Evolutionary conservation across 768 basidiomycete species (phyloP), one percentile per base, ranked within the genome.

Genomic region (Rhizopogon vinicolor): DNA sequence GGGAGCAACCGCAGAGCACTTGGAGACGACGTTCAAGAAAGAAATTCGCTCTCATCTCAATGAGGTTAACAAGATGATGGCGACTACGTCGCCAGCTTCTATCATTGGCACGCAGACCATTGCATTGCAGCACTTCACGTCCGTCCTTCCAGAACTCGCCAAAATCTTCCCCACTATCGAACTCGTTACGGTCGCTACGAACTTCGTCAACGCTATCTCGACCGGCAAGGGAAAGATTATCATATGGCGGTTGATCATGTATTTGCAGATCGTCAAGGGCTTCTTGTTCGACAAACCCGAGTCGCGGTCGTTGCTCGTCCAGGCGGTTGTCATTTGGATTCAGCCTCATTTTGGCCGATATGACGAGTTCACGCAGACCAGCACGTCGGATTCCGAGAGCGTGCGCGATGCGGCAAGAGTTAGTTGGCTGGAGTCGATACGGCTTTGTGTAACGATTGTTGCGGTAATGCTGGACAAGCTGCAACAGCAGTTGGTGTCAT

Each of bases 71-170:
- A 78, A 83, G 44, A 87, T 98, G 84, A 96, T 98, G 96, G 79
- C 85, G 0, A 82, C 81, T 2, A 78, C 81, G 0, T 78, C 84
- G 2, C 93, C 93, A 0, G 78, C 85, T 5, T 84, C 89, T n/a
- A 89, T 97, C 68, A 93, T 98, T 48, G 96, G 96, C 50, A 96
- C 96, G 2, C 96, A 98, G 66, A 93, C 93, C 1, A 87, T 96
- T 57, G 93, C 93, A 5, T 76, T 97, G 12, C 93, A 95, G 65
- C 89, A 94, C 71, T 98, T 97, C 67, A 89, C 92, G 2, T 88
- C 91, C 22, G 90, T 96, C 58, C 77, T 98, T 9, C 93, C 95
- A 4, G 91, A 93, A 65, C 77, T 98, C 18, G 78, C 85, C 35
- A 86, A 89, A 63, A 85, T 94, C 18, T 94, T 92, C 65, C 71